These are phyloP conservation scores for Sphaerosporella brunnea DNA, from an alignment of 495 filamentous ascomycete genomes.

Conservation along the genomic window DNA sequence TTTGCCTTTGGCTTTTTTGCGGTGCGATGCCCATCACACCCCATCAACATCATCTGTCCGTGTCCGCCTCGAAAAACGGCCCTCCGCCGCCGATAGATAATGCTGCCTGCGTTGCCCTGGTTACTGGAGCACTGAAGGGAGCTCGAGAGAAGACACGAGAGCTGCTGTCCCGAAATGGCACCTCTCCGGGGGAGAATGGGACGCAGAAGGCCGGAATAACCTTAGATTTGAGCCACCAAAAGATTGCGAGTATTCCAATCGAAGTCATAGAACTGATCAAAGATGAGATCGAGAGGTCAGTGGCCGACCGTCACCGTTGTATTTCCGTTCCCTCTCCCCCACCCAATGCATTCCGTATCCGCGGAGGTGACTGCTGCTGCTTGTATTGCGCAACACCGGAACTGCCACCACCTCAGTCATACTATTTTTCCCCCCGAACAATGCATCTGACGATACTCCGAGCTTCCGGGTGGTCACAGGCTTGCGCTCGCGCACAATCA, in stretches of 20 bases:
- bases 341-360: not conserved
- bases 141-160: slow-evolving; percentile 9
- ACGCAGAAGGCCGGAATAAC: slow-evolving; percentile 39
- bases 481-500: slow-evolving; percentile 82
- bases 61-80: slow-evolving; percentile 5
- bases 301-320: not conserved
- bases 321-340: not conserved
- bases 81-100: slow-evolving; percentile 19
- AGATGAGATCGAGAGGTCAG: slow-evolving; percentile 77
- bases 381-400: not conserved
- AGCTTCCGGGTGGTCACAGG: slow-evolving; percentile 30
- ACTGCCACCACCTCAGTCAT: not conserved
- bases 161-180: slow-evolving; percentile 5
- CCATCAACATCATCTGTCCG: slow-evolving; percentile 4
- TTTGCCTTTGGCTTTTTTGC: too few relatives aligned
- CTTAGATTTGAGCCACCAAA: slow-evolving; percentile 70
- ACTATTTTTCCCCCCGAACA: not conserved
- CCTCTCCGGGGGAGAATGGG: slow-evolving; percentile 5
- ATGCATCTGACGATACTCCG: slow-evolving; percentile 2
- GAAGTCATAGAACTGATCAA: slow-evolving; percentile 86
- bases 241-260: slow-evolving; percentile 63
- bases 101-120: slow-evolving; percentile 19
- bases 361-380: not conserved
- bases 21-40: not conserved
- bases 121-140: slow-evolving; percentile 14